Conservation (phyloP, 768 basidiomycete species). For the Crassisporium funariophilum region DNA sequence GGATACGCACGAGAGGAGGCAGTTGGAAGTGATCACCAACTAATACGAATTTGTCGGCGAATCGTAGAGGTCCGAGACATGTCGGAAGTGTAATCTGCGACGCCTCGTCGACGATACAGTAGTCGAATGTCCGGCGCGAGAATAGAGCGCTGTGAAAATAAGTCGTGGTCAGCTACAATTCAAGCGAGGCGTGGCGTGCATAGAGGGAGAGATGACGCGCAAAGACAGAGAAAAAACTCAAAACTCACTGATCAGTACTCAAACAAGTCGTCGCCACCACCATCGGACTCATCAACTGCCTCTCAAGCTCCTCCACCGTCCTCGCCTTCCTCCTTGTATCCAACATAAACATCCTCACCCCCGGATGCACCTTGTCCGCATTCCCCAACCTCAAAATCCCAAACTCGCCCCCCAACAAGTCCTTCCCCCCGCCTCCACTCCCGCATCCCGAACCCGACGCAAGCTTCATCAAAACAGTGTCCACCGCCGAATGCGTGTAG, state of each 20-base stretch:
- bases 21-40: constrained; percentile 98
- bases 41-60: constrained; percentile 88
- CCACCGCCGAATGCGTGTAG: constrained; percentile 98
- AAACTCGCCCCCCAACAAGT: constrained; percentile 47
- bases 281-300: constrained; percentile 81
- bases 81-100: constrained; percentile 97
- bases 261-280: constrained; percentile 97
- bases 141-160: constrained; percentile 66
- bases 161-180: constrained; percentile 27
- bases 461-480: constrained; percentile 93
- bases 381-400: constrained; percentile 86
- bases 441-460: constrained; percentile 42
- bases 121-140: constrained; percentile 83
- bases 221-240: not conserved
- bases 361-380: constrained; percentile 90
- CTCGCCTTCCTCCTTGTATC: constrained; percentile 53
- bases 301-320: constrained; percentile 82
- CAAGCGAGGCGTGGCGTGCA: not conserved
- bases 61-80: constrained; percentile 89
- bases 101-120: constrained; percentile 97
- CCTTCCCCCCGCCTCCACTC: constrained; percentile 11
- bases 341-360: constrained; percentile 72
- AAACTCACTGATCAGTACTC: constrained; percentile 87
- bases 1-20: constrained; percentile 76
- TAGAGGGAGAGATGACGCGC: not conserved